These are phyloP conservation scores for Penicillium sumatraense DNA, from an alignment of 2,329 filamentous ascomycete species.

Conservation along the genomic window DNA sequence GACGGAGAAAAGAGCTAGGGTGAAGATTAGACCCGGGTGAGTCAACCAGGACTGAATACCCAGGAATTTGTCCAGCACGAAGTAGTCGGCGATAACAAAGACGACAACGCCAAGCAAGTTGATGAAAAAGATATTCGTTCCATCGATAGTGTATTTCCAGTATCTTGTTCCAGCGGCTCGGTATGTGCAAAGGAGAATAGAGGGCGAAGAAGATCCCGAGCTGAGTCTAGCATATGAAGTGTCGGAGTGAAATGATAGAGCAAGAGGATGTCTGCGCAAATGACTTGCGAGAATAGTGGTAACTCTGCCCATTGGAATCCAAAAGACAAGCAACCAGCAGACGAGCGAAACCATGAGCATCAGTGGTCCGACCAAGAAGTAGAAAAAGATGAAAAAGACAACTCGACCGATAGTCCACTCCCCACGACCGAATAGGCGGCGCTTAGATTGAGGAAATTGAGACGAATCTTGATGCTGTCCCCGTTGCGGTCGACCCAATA, in stretches of 20 bases:
- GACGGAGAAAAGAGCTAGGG: conserved; percentile 82
- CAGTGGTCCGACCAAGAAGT: conserved; percentile 84
- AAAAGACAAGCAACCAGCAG: conserved; percentile 97
- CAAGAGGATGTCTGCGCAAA: conserved; percentile 86
- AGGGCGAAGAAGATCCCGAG: conserved; percentile 74
- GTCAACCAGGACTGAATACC: conserved; percentile 75
- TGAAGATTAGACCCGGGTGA: conserved; percentile 83
- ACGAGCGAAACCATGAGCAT: conserved; percentile 83
- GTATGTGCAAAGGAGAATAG: conserved; percentile 94
- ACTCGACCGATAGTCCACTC: conserved; percentile 95
- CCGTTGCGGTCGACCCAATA: conserved; percentile 72
- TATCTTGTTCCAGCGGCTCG: conserved; percentile 92
- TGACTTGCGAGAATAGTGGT: conserved; percentile 89
- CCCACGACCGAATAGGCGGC: conserved; percentile 88
- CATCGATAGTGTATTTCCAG: conserved; percentile 99
- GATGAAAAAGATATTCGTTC: conserved; percentile 98
- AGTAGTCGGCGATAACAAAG: conserved; percentile 94
- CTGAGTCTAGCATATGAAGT: conserved; percentile 72
- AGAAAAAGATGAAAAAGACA: conserved; percentile 96
- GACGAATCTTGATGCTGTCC: conserved; percentile 46
- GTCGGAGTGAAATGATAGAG: conserved; percentile 90
- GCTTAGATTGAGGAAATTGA: conserved; percentile 64
- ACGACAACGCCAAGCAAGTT: conserved; percentile 93
- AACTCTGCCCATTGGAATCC: conserved; percentile 97
- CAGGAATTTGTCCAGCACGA: conserved; percentile 71